Evolutionary conservation across 805 yeast genomes (phyloP), one percentile per base, ranked within the genome.

Genomic region (Lachancea cidri): DNA sequence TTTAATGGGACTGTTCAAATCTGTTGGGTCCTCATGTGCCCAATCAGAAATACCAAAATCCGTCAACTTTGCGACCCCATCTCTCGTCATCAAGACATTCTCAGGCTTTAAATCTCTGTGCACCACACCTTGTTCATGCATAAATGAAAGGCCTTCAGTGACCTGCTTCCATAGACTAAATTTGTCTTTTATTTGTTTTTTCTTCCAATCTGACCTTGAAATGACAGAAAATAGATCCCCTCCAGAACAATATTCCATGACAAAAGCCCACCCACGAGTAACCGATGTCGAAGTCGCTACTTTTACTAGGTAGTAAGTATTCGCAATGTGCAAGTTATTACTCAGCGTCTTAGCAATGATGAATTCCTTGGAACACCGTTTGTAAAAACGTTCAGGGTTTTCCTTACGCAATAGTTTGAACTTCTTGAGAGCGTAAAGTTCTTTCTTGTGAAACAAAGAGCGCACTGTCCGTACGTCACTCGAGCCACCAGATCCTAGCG

Each of bases 31-130:
- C 38, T 63, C 72, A 57, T 79, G 81, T 14, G 81, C 84, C 55
- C 74, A 75, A 39, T 75, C 81, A 38, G 85, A 76, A 27, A 83
- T 83, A 44, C 93, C 93, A 59, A 83, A 83, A 66, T 83, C 93
- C 24, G 87, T 80, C 20, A 83, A 59, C 54, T 83, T 82, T 35
- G 80, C 75, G 25, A 80, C 55, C 2, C 89, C 91, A 47, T 71
- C 68, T 8, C 61, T 61, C 41, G 78, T 74, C n/a, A 83, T 51
- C 42, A 83, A 62, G 4, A 83, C 68, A 53, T 83, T 83, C 53
- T 83, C 89, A 0, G 89, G 88, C 59, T 83, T 83, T 53, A 83
- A 64, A 65, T 83, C 93, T 32, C 81, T 68, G 57, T 83, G 91
- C 9, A 76, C 86, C 34, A 83, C 70, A 44, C 83, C 93, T 41